Conservation (phyloP, 768 basidiomycete species). For the Lentinula detonsa region DNA sequence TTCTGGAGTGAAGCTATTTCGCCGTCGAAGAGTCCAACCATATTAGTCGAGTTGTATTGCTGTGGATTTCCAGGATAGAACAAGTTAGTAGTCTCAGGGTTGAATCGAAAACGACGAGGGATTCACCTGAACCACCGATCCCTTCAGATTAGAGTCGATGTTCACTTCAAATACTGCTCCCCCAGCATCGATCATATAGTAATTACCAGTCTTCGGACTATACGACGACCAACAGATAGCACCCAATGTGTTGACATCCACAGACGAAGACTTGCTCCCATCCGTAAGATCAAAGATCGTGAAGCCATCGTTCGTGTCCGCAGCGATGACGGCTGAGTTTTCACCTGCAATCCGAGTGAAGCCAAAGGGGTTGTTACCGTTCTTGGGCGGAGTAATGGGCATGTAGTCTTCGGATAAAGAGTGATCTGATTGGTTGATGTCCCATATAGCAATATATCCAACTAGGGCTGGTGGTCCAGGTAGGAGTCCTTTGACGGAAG, state of each 20-base stretch:
- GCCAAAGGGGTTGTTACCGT: conserved; percentile 42
- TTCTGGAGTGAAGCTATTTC: conserved; percentile 29
- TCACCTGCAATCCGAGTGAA: conserved; percentile 35
- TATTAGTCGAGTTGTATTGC: conserved; percentile 31
- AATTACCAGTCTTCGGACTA: conserved; percentile 34
- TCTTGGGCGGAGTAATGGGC: conserved; percentile 26
- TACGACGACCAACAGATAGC: conserved; percentile 39
- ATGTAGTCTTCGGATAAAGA: conserved; percentile 35
- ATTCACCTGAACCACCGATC: conserved; percentile 34
- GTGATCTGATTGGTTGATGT: conserved; percentile 29
- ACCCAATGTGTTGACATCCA: conserved; percentile 27
- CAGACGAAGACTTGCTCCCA: conserved; percentile 19
- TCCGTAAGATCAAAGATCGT: conserved; percentile 27
- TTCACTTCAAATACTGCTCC: conserved; percentile 39
- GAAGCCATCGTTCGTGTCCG: conserved; percentile 33
- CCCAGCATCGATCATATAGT: conserved; percentile 37
- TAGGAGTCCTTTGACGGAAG: conserved; percentile 36
- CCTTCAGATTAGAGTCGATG: conserved; percentile 37
- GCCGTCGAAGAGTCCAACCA: conserved; percentile 31
- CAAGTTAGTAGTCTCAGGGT: not conserved
- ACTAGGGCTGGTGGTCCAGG: conserved; percentile 29
- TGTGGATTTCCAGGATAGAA: conserved; percentile 4
- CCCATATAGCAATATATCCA: conserved; percentile 46
- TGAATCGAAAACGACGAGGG: not conserved
- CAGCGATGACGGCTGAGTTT: conserved; percentile 29